Conservation (phyloP, 495 filamentous ascomycete genomes). For the Hyaloscypha hepaticicola region DNA sequence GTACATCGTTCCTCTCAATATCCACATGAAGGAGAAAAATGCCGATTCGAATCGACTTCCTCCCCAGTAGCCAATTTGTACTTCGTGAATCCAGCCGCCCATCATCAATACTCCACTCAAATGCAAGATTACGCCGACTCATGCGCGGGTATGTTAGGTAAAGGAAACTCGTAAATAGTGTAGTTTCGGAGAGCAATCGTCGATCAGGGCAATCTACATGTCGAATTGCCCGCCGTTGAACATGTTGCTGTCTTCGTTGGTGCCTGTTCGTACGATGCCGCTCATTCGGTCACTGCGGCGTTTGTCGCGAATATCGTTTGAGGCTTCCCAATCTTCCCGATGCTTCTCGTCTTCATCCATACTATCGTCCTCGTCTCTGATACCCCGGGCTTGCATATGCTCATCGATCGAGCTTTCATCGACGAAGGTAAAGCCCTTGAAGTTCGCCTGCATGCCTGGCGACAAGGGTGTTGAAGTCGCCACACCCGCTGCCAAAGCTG, state of each 20-base stretch:
- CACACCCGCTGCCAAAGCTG: slow-evolving; percentile 70
- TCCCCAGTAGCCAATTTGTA: slow-evolving; percentile 11
- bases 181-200: slow-evolving; percentile 4
- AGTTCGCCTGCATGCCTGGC: slow-evolving; percentile 95
- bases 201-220: slow-evolving; percentile 29
- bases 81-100: slow-evolving; percentile 1
- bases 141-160: slow-evolving; percentile 29
- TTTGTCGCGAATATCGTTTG: slow-evolving; percentile 41
- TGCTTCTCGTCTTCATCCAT: slow-evolving; percentile 52
- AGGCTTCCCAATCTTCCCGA: slow-evolving; percentile 44
- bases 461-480: slow-evolving; percentile 86
- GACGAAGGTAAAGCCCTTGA: slow-evolving; percentile 97
- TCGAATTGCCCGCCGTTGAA: slow-evolving; percentile 77
- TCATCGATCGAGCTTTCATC: slow-evolving; percentile 96
- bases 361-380: slow-evolving; percentile 68
- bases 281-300: slow-evolving; percentile 64
- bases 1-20: background rate
- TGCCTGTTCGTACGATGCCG: slow-evolving; percentile 64
- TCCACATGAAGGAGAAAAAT: slow-evolving; percentile 8
- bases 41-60: background rate
- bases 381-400: slow-evolving; percentile 65
- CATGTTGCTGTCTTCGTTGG: slow-evolving; percentile 66
- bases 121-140: slow-evolving; percentile 29
- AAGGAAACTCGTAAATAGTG: slow-evolving; percentile 20
- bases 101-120: slow-evolving; percentile 27